These are phyloP conservation scores for Deinandra increscens DNA, from an alignment of 129 eudicot genomes.

Conservation along the genomic window DNA sequence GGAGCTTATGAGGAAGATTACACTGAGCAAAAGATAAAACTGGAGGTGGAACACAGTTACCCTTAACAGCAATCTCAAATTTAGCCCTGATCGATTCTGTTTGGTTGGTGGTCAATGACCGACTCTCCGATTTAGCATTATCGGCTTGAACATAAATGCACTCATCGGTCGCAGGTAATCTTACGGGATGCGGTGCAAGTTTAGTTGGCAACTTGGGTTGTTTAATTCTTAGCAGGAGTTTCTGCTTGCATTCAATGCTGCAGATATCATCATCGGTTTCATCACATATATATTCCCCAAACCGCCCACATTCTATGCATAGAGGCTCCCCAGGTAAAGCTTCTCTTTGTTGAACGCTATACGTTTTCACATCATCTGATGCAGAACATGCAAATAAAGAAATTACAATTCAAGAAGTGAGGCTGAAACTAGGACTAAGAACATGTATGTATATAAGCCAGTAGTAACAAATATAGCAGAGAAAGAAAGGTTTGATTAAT, in stretches of 20 bases:
- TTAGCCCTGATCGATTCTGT: conserved; percentile 48
- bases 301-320: conserved; percentile 78
- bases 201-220: conserved; percentile 38
- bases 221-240: conserved; percentile 43
- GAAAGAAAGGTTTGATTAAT: too few species aligned
- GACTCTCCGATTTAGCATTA: conserved; percentile 30
- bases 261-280: conserved; percentile 97
- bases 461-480: too few species aligned
- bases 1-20: conserved; percentile 68
- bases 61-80: conserved; percentile 70
- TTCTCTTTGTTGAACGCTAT: conserved; percentile 91
- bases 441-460: not conserved
- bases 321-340: conserved; percentile 84
- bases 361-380: conserved; percentile 71
- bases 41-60: conserved; percentile 56
- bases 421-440: conserved; percentile 1
- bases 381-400: conserved; percentile 29
- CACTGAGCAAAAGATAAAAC: conserved; percentile 64
- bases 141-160: conserved; percentile 73
- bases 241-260: conserved; percentile 84
- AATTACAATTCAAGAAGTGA: not conserved
- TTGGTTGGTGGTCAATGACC: conserved; percentile 31
- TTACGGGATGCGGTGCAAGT: conserved; percentile 35
- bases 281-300: conserved; percentile 97
- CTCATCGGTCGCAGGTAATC: conserved; percentile 68